Evolutionary conservation across 441 rosid genomes (phyloP).

Genomic region (Jatropha podagrica): DNA sequence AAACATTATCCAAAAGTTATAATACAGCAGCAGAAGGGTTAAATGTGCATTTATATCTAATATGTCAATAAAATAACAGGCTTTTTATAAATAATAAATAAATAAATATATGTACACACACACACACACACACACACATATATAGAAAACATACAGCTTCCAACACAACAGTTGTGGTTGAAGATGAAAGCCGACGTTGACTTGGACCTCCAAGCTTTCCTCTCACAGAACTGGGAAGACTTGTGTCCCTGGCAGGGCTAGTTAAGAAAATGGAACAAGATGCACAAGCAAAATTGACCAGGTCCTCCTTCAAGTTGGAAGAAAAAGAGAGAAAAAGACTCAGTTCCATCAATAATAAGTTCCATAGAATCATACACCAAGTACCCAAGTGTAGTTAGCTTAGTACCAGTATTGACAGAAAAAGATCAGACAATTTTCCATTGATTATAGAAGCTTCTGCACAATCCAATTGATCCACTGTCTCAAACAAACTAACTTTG

Average conservation of each 20-base stretch:
- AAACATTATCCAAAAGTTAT: not conserved
- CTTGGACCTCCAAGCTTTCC: constrained; percentile 99
- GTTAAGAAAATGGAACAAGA: constrained; percentile 75
- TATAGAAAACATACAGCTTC: constrained; percentile 65
- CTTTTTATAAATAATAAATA: not conserved
- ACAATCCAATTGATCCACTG: constrained; percentile 33
- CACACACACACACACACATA: too few species aligned
- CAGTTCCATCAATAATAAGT: constrained; percentile 15
- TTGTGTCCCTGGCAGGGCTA: constrained; percentile 37
- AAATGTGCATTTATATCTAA: not conserved
- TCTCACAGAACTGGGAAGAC: constrained; percentile 67
- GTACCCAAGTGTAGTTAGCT: constrained; percentile 12
- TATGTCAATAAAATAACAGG: not conserved
- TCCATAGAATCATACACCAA: constrained; percentile 3
- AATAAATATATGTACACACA: not conserved
- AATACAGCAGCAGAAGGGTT: not conserved
- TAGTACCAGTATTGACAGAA: constrained; percentile 58
- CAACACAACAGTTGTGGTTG: constrained; percentile 66
- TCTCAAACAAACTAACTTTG: constrained; percentile 33
- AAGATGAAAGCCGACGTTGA: constrained; percentile 83
- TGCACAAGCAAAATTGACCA: constrained; percentile 59
- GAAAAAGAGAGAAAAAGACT: not conserved
- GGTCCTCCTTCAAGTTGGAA: constrained; percentile 55
- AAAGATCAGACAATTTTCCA: constrained; percentile 47
- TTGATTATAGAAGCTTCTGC: constrained; percentile 35